Conservation (phyloP, 2,329 filamentous ascomycete genomes). For the Trichophyton equinum region DNA sequence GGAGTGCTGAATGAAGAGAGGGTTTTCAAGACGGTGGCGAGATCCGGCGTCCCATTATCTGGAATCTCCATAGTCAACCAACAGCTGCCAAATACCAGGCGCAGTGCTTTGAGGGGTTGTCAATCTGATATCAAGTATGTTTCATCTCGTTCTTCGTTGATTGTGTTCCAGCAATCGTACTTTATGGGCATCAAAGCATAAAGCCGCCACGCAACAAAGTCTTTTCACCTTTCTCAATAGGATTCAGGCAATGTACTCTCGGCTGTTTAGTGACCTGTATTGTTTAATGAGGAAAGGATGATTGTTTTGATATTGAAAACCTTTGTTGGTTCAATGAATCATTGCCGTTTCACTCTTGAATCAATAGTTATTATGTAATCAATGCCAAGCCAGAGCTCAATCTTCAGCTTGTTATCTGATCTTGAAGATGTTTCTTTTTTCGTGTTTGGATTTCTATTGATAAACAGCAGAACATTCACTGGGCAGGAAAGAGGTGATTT, state of each 20-base stretch:
- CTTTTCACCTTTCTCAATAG: background rate
- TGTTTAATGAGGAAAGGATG: background rate
- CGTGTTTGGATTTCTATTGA: background rate
- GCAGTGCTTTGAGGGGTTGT: background rate
- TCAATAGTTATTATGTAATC: background rate
- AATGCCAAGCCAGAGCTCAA: background rate
- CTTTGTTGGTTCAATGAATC: no score
- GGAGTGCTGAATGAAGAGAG: slow-evolving; percentile 26
- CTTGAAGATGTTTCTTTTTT: background rate
- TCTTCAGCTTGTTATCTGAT: background rate
- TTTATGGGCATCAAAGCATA: background rate
- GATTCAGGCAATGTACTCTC: background rate
- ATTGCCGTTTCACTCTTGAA: background rate
- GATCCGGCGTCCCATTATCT: slow-evolving; percentile 22
- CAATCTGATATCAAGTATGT: background rate
- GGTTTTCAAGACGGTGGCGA: slow-evolving; percentile 31
- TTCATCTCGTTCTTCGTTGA: background rate
- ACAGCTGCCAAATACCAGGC: background rate
- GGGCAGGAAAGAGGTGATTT: background rate
- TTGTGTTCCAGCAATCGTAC: background rate
- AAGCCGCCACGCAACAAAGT: background rate
- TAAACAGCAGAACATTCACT: background rate
- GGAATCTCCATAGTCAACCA: background rate
- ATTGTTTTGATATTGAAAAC: no score
- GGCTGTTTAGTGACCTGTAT: background rate